Evolutionary conservation across 2,329 filamentous ascomycete species (phyloP).

Genomic region (Fusarium graminum): DNA sequence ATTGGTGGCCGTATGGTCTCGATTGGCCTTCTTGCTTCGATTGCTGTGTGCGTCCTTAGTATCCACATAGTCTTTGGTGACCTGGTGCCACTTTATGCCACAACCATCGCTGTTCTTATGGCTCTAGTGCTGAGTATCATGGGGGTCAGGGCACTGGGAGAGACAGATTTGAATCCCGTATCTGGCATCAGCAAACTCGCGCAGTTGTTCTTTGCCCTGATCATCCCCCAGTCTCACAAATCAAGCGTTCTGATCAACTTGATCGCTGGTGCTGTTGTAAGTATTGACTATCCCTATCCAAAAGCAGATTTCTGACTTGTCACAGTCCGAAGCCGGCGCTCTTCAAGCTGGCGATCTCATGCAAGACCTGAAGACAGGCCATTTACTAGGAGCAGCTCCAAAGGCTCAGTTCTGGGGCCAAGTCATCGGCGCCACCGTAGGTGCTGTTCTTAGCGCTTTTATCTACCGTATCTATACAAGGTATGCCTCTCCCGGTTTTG

Average conservation of each 20-base stretch:
- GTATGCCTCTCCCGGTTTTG: slow-evolving; percentile 51
- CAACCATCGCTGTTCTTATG: slow-evolving; percentile 83
- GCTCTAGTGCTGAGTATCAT: slow-evolving; percentile 83
- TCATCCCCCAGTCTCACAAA: slow-evolving; percentile 82
- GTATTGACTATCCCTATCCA: slow-evolving; percentile 32
- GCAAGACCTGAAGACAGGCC: slow-evolving; percentile 97
- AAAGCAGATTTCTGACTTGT: slow-evolving; percentile 8
- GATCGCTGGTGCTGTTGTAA: slow-evolving; percentile 84
- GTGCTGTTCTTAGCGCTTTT: slow-evolving; percentile 85
- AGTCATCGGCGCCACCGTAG: slow-evolving; percentile 87
- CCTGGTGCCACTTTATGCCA: slow-evolving; percentile 83
- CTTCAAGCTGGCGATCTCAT: slow-evolving; percentile 96
- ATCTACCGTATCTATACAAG: slow-evolving; percentile 90
- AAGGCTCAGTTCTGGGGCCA: slow-evolving; percentile 98
- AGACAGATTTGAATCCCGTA: slow-evolving; percentile 96
- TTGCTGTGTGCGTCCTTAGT: slow-evolving; percentile 82
- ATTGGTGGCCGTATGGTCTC: slow-evolving; percentile 78
- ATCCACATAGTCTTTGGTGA: slow-evolving; percentile 87
- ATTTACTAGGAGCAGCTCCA: slow-evolving; percentile 90
- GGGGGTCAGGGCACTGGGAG: slow-evolving; percentile 75
- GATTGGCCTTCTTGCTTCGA: slow-evolving; percentile 80
- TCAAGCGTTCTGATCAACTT: slow-evolving; percentile 96
- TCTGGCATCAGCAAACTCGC: slow-evolving; percentile 97
- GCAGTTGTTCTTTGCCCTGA: slow-evolving; percentile 92
- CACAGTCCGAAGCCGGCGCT: slow-evolving; percentile 69